These are phyloP conservation scores for Salvia hispanica DNA, from an alignment of 257 asterid genomes.

Conservation along the genomic window DNA sequence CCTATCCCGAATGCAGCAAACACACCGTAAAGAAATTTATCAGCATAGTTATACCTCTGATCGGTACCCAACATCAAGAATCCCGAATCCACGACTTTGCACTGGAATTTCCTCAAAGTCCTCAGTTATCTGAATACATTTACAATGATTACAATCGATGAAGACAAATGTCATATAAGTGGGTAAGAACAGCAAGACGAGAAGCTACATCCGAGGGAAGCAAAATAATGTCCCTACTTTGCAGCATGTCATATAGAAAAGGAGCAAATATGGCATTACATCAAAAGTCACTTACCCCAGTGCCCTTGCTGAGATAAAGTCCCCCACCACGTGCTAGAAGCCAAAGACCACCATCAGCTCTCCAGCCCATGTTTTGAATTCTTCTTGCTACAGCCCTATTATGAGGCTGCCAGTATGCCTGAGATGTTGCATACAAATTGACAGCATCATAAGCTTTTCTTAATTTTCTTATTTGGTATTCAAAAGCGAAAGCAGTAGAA, in stretches of 20 bases:
- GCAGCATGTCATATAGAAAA: too few species aligned
- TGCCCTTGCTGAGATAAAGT: conserved; percentile 91
- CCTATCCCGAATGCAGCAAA: neutral
- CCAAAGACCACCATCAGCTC: conserved; percentile 99
- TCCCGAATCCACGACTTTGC: conserved; percentile 37
- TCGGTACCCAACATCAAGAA: conserved; percentile 39
- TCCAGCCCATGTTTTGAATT: conserved; percentile 99
- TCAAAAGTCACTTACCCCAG: conserved; percentile 64
- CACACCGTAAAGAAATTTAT: neutral
- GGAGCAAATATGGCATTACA: too few species aligned
- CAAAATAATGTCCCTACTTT: too few species aligned
- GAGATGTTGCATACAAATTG: conserved; percentile 33
- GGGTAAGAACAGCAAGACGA: too few species aligned
- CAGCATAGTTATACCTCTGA: conserved; percentile 29
- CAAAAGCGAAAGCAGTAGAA: neutral
- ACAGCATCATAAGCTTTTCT: conserved; percentile 26
- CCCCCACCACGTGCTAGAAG: conserved; percentile 99
- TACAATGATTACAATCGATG: neutral
- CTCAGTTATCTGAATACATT: conserved; percentile 27
- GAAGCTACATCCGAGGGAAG: too few species aligned
- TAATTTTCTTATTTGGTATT: conserved; percentile 22
- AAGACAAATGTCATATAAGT: neutral
- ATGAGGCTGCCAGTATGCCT: conserved; percentile 99
- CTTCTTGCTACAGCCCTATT: conserved; percentile 93
- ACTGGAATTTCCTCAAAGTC: conserved; percentile 35